Conservation (phyloP, 2,329 filamentous ascomycete species). For the Ceratocystis huliohia region DNA sequence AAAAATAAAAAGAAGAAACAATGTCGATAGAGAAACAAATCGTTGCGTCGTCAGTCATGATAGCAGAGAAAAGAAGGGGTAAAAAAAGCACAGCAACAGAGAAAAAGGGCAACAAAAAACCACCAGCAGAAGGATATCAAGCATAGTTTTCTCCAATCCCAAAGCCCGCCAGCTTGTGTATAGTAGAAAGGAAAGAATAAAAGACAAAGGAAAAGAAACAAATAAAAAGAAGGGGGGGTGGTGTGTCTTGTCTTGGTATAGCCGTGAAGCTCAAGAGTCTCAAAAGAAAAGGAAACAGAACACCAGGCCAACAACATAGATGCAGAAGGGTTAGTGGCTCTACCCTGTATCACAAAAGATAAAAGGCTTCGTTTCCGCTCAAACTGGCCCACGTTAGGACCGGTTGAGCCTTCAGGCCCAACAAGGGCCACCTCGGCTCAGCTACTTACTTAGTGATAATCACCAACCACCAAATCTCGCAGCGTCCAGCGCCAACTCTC, state of each 20-base stretch:
- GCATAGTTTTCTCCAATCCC: background rate
- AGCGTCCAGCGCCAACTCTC: conserved; percentile 69
- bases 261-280: conserved; percentile 2
- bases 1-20: conserved; percentile 3
- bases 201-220: background rate
- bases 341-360: conserved; percentile 1
- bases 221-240: background rate
- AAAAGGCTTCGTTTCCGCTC: background rate
- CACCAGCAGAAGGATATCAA: conserved; percentile 5
- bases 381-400: background rate
- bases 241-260: background rate
- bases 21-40: conserved; percentile 7
- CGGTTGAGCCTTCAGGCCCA: background rate
- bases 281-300: conserved; percentile 3
- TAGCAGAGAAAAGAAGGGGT: conserved; percentile 10
- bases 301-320: background rate
- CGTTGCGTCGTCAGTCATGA: conserved; percentile 21
- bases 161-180: background rate
- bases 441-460: conserved; percentile 24
- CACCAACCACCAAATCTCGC: conserved; percentile 42
- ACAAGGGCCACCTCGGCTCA: background rate
- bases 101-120: background rate
- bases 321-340: background rate
- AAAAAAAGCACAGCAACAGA: background rate
- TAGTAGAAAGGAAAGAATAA: conserved; percentile 1